Base-by-base conservation (phyloP, 306 rosid species). In the Oxytropis ochrocephala region DNA sequence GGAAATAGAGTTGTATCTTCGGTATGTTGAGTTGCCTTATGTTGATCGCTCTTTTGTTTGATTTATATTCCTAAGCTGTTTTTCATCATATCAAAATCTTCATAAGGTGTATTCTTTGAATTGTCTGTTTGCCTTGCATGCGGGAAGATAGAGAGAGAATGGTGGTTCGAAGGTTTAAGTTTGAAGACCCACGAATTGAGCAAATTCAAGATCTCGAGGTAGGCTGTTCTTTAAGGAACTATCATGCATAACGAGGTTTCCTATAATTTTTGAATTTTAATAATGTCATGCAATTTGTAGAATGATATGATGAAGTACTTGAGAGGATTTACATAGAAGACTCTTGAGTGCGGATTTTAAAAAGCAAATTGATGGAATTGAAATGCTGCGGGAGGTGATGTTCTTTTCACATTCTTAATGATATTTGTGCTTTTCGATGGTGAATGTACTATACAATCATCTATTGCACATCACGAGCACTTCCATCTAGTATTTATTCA, bases 191-290 rank as follows among this genome's bases (percentile, higher is more conserved):
- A 18, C 92, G 99, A 14, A 43, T 82, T 42, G 99, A 95, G 80
- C 97, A 95, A 85, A 95, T 91, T 83, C 99, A 95, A 85, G 99
- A 91, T 75, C 95, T 95, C 33, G 99, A 95, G 99, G 99, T 91
- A 38, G 65, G 64, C 38, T 29, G 32, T 59, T 66, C n/a, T 42
- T 66, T 67, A 24, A 39, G 21, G 35, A 75, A 47, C 48, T 33
- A 9, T n/a, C 75, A 44, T 36, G 38, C 52, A 8, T 58, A 71
- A 58, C 18, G n/a, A 47, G 52, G 21, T 56, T 82, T 63, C 57
- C 61, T 58, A 19, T 53, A 24, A 46, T 19, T 74, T 8, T 49
- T 70, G 43, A 58, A 60, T 76, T 65, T 48, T 68, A 70, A 59
- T 63, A 38, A 54, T 48, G 57, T 50, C 24, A 19, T 73, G 51